phyloP scores from a whole-genome alignment of 345 rosid species.

The Sapria himalayana region DNA sequence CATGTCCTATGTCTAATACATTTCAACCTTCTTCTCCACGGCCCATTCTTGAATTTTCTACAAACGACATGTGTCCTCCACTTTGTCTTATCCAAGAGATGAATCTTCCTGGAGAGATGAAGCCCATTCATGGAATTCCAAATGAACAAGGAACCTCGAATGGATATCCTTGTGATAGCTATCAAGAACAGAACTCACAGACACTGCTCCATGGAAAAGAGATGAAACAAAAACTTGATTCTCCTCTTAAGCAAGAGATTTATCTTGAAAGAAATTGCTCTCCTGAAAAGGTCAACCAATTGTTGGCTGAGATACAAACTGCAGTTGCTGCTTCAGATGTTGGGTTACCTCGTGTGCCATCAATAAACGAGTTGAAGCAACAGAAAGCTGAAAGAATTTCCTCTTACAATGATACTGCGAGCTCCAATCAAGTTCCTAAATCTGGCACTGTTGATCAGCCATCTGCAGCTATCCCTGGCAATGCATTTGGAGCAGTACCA shows the following conservation, averaged over 20 bases:
- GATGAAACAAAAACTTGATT: conserved; percentile 17
- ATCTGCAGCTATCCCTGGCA: conserved; percentile 19
- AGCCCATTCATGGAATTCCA: conserved; percentile 18
- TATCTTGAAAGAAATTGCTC: conserved; percentile 14
- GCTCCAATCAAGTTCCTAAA: conserved; percentile 18
- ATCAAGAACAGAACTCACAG: conserved; percentile 21
- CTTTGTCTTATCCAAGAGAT: conserved; percentile 22
- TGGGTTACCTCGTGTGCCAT: conserved; percentile 15
- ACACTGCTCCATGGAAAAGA: conserved; percentile 15
- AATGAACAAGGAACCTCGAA: conserved; percentile 20
- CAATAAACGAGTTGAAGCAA: conserved; percentile 12
- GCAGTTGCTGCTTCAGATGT: conserved; percentile 14
- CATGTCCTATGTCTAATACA: conserved; percentile 18
- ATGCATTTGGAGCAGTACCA: conserved; percentile 16
- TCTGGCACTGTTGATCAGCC: conserved; percentile 23
- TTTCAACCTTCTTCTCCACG: conserved; percentile 21
- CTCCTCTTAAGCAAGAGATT: conserved; percentile 14
- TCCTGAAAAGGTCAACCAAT: conserved; percentile 11
- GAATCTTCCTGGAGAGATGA: conserved; percentile 21
- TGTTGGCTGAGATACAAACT: conserved; percentile 19
- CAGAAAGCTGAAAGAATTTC: conserved; percentile 18
- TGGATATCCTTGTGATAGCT: conserved; percentile 17
- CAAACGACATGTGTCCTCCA: conserved; percentile 27
- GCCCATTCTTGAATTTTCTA: conserved; percentile 20
- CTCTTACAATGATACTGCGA: conserved; percentile 22